phyloP scores from a whole-genome alignment of 1,284 basidiomycete species.

The Ustilago tritici region DNA sequence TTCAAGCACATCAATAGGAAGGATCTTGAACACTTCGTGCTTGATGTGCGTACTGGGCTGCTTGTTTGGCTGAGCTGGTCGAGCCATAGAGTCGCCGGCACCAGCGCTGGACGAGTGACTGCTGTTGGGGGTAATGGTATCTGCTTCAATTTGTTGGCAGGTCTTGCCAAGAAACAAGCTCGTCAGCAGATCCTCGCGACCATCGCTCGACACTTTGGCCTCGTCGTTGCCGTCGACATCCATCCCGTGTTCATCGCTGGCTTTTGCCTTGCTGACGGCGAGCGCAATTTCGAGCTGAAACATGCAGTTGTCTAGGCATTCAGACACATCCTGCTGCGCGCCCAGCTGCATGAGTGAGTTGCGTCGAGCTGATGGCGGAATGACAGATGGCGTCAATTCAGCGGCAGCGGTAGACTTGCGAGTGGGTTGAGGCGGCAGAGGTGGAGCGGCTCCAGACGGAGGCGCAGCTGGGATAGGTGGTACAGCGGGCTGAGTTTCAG shows the following conservation, averaged over 20 bases:
- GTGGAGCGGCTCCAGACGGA: constrained; percentile 11
- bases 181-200: constrained; percentile 38
- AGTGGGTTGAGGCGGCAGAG: constrained; percentile 29
- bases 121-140: constrained; percentile 6
- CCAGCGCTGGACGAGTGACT: constrained; percentile 1
- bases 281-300: constrained; percentile 96
- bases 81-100: constrained; percentile 9
- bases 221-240: constrained; percentile 30
- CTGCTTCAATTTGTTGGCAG: constrained; percentile 56
- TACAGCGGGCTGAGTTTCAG: not conserved
- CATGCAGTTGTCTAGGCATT: constrained; percentile 99
- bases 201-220: not conserved
- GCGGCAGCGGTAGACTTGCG: constrained; percentile 15
- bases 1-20: constrained; percentile 88
- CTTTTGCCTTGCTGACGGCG: constrained; percentile 71
- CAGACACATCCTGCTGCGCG: constrained; percentile 97
- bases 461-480: not conserved
- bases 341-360: constrained; percentile 73
- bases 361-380: constrained; percentile 40
- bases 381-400: constrained; percentile 10
- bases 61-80: constrained; percentile 36
- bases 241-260: constrained; percentile 21
- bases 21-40: constrained; percentile 90
- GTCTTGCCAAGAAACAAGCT: constrained; percentile 62
- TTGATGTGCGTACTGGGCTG: constrained; percentile 77